Conservation (phyloP, 306 rosid genomes). For the Quercus wislizeni region DNA sequence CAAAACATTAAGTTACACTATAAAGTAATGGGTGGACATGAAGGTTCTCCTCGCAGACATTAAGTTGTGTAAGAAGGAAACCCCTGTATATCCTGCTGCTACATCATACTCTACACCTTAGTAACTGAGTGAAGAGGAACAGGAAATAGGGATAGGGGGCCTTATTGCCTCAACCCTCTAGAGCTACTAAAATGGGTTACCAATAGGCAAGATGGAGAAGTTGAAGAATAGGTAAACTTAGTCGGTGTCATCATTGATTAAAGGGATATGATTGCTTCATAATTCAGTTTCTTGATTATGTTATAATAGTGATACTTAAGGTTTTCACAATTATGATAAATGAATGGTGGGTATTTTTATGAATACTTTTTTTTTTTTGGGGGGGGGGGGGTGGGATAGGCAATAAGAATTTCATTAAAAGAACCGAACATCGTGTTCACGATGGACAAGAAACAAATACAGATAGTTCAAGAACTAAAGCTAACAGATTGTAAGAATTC, state of each 20-base stretch:
- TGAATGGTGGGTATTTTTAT: not conserved
- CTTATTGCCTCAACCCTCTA: not conserved
- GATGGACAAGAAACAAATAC: too few species aligned
- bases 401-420: too few species aligned
- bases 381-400: too few species aligned
- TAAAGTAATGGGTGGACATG: not conserved
- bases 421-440: too few species aligned
- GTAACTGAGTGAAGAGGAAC: not conserved
- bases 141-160: not conserved
- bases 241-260: not conserved
- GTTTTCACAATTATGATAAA: not conserved
- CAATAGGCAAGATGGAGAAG: not conserved
- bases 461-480: too few species aligned
- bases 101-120: not conserved
- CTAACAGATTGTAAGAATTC: too few species aligned
- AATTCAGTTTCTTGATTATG: not conserved
- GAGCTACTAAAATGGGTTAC: not conserved
- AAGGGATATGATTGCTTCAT: not conserved
- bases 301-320: not conserved
- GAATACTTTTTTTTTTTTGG: too few species aligned
- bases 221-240: not conserved
- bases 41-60: constrained; percentile 1
- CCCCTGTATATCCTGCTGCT: not conserved
- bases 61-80: not conserved
- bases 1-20: not conserved